These are phyloP conservation scores for Penicillium atrosanguineum DNA, from an alignment of 495 filamentous ascomycete species.

Conservation along the genomic window DNA sequence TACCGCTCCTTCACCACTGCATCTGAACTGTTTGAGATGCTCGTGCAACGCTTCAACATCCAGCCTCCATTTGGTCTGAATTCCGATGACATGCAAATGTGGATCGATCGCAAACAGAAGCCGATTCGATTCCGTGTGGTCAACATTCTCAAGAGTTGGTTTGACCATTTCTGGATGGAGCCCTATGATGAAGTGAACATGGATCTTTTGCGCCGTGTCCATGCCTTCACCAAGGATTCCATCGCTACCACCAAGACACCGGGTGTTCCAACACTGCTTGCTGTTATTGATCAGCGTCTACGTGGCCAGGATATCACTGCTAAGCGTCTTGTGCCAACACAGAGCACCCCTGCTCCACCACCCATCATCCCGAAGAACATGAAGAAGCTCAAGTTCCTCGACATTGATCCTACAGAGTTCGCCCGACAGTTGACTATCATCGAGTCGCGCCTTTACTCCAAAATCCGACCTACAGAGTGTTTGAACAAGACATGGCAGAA, in stretches of 20 bases:
- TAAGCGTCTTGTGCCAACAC: slow-evolving; percentile 81
- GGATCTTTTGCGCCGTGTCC: slow-evolving; percentile 81
- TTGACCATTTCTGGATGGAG: slow-evolving; percentile 99
- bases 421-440: slow-evolving; percentile 96
- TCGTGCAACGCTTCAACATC: slow-evolving; percentile 86
- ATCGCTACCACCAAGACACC: slow-evolving; percentile 91
- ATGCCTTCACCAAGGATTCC: slow-evolving; percentile 85
- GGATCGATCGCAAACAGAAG: slow-evolving; percentile 93
- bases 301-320: slow-evolving; percentile 83
- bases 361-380: slow-evolving; percentile 98
- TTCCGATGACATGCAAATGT: slow-evolving; percentile 73
- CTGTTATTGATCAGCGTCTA: slow-evolving; percentile 81
- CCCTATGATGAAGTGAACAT: slow-evolving; percentile 76
- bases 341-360: slow-evolving; percentile 71
- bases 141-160: slow-evolving; percentile 97
- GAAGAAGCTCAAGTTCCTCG: slow-evolving; percentile 98
- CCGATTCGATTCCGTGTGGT: slow-evolving; percentile 93
- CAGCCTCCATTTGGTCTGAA: slow-evolving; percentile 86
- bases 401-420: slow-evolving; percentile 95
- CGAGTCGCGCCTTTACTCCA: slow-evolving; percentile 89
- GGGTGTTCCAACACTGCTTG: slow-evolving; percentile 75
- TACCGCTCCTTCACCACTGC: slow-evolving; percentile 94
- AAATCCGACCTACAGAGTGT: slow-evolving; percentile 93
- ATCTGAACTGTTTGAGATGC: slow-evolving; percentile 84
- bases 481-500: slow-evolving; percentile 98